These are phyloP conservation scores for Claviceps spartinae DNA, from an alignment of 2,329 filamentous ascomycete genomes.

Conservation along the genomic window DNA sequence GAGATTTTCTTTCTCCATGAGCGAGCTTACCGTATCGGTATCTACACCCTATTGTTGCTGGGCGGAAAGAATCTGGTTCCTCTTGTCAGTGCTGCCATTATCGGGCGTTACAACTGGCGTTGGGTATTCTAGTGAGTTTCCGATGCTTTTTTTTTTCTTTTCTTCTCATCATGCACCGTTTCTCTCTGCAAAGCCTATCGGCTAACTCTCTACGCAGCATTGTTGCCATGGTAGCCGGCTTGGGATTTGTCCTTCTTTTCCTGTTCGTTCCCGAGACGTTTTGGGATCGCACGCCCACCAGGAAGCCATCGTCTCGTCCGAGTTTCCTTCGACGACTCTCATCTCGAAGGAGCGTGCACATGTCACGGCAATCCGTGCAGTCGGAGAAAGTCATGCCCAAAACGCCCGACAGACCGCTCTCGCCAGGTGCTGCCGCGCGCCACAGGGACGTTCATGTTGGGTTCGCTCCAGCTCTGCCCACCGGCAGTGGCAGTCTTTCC, in stretches of 20 bases:
- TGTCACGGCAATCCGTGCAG: neutral
- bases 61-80: slow-evolving; percentile 88
- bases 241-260: slow-evolving; percentile 60
- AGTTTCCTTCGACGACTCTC: slow-evolving; percentile 35
- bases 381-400: slow-evolving; percentile 1
- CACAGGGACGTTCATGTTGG: slow-evolving; percentile 19
- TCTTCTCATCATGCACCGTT: neutral
- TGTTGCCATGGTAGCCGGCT: slow-evolving; percentile 64
- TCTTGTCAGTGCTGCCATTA: slow-evolving; percentile 73
- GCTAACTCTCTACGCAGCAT: slow-evolving; percentile 41
- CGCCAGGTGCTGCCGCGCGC: slow-evolving; percentile 10
- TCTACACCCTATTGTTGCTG: slow-evolving; percentile 79
- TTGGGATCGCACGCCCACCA: slow-evolving; percentile 69
- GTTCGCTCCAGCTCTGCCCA: slow-evolving; percentile 13
- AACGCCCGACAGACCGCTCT: slow-evolving; percentile 7
- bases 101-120: slow-evolving; percentile 65
- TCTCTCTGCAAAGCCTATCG: neutral
- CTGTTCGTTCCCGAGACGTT: slow-evolving; percentile 92
- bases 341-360: slow-evolving; percentile 21
- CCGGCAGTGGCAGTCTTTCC: neutral
- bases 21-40: slow-evolving; percentile 79
- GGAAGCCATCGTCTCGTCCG: slow-evolving; percentile 26
- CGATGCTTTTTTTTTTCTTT: neutral
- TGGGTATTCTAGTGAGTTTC: slow-evolving; percentile 70
- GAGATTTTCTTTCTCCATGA: slow-evolving; percentile 97